Base-by-base conservation (phyloP, 2,329 filamentous ascomycete genomes). In the Akanthomyces uredinophilus region DNA sequence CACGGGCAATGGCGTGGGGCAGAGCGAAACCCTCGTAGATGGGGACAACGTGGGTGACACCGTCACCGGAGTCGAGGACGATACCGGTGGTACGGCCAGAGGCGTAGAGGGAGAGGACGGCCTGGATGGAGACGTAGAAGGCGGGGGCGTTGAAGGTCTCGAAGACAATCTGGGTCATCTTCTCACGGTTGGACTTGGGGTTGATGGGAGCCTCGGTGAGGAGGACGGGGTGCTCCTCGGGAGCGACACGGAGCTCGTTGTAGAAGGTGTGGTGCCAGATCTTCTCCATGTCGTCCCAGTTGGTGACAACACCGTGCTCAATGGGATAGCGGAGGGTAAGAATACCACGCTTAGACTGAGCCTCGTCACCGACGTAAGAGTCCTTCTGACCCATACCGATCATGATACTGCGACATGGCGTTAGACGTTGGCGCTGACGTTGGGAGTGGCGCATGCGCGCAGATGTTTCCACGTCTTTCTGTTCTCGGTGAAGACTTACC, bases 251-350 rank as follows among this genome's bases (percentile, higher is more conserved):
- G 77, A 99, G 87, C 87, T 99, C 95, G 85, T 99, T 99, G 91
- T 98, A 99, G 88, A 99, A 99, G 78, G 95, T 98, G 91, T 99
- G 95, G 83, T 99, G 95, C 95, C 95, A 99, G 75, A 99, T 98
- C 90, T 98, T 98, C 87, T 98, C 95, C 95, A 98, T 98, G 82
- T 98, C 95, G 81, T 99, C 95, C 95, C 95, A 99, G 91, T 98
- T 98, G 84, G 95, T 99, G 78, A 99, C 95, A 75, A 99, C 95
- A 95, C 95, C 95, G 89, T 99, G 95, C 88, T 99, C 95, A 79
- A 99, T 99, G 78, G 95, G 95, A 84, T 99, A 99, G 86, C 95
- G 90, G 79, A 99, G 88, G 68, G 94, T 98, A 74, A 99, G 88
- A 84, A 99, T 98, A 96, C 95, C 95, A 95, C 95, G 94, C 93